phyloP scores from a whole-genome alignment of 768 basidiomycete species.

The Infundibulicybe gibba region DNA sequence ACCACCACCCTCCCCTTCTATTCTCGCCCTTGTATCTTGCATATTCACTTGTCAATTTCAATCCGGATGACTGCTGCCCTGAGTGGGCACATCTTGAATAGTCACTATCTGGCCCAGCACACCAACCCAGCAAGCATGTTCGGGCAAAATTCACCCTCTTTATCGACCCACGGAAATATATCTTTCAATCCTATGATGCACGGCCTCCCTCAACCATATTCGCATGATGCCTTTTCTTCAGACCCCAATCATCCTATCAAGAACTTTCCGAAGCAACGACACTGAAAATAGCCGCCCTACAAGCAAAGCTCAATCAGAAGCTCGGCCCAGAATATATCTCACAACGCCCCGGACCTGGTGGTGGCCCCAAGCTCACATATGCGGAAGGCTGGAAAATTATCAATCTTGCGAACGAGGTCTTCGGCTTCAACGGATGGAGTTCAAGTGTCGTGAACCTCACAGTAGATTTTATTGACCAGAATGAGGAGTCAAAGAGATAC shows the following conservation, averaged over 20 bases:
- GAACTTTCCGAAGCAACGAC: constrained; percentile 61
- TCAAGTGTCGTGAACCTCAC: constrained; percentile 71
- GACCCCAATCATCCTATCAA: constrained; percentile 23
- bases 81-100: constrained; percentile 54
- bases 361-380: constrained; percentile 86
- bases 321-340: constrained; percentile 95
- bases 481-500: constrained; percentile 61
- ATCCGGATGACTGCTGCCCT: constrained; percentile 52
- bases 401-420: constrained; percentile 96
- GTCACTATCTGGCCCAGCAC: constrained; percentile 31
- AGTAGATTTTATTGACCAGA: constrained; percentile 77
- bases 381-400: constrained; percentile 98
- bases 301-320: constrained; percentile 79
- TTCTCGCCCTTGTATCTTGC: too few relatives aligned
- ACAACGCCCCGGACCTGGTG: constrained; percentile 82
- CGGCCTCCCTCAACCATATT: constrained; percentile 31
- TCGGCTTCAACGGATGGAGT: constrained; percentile 97
- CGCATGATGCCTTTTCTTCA: constrained; percentile 22
- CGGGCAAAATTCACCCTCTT: constrained; percentile 18
- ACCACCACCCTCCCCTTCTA: too few relatives aligned
- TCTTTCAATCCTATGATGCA: constrained; percentile 63
- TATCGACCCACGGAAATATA: constrained; percentile 51
- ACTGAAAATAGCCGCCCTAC: constrained; percentile 64
- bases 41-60: too few relatives aligned
- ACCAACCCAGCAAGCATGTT: constrained; percentile 11